These are phyloP conservation scores for Pyrenochaeta sp. DNA, from an alignment of 2,329 filamentous ascomycete genomes.

Conservation along the genomic window DNA sequence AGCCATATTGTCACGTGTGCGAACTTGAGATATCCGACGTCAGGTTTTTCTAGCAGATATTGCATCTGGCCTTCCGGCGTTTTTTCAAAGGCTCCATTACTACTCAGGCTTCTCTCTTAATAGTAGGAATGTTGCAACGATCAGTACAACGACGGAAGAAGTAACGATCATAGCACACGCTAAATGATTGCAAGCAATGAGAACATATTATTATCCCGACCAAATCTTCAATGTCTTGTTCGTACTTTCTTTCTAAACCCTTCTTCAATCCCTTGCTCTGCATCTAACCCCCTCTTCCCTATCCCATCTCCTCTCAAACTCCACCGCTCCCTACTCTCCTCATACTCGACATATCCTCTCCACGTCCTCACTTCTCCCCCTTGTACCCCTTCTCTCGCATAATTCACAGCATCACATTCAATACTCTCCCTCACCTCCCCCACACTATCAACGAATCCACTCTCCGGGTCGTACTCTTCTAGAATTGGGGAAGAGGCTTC, in stretches of 20 bases:
- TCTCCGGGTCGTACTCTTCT: conserved; percentile 13
- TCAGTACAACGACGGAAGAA: no score
- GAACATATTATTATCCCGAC: background rate
- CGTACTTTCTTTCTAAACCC: background rate
- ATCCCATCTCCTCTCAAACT: background rate
- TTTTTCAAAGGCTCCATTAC: no score
- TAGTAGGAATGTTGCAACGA: no score
- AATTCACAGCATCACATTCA: conserved; percentile 4
- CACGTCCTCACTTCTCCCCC: background rate
- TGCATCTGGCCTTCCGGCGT: no score
- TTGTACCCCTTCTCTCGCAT: background rate
- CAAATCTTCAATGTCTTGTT: background rate
- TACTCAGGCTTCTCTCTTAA: no score
- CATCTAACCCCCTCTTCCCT: conserved; percentile 2
- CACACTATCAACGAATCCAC: conserved; percentile 7
- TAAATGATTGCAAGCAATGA: no score
- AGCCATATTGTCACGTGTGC: no score
- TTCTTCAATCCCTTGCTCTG: background rate
- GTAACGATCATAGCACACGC: no score
- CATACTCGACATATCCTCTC: conserved; percentile 17
- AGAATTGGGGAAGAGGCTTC: conserved; percentile 16
- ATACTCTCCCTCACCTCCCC: conserved; percentile 14
- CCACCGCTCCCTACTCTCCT: conserved; percentile 24
- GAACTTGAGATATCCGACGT: no score
- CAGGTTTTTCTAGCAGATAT: no score